phyloP scores from a whole-genome alignment of 2,329 filamentous ascomycete genomes.

The Didymella segeticola region DNA sequence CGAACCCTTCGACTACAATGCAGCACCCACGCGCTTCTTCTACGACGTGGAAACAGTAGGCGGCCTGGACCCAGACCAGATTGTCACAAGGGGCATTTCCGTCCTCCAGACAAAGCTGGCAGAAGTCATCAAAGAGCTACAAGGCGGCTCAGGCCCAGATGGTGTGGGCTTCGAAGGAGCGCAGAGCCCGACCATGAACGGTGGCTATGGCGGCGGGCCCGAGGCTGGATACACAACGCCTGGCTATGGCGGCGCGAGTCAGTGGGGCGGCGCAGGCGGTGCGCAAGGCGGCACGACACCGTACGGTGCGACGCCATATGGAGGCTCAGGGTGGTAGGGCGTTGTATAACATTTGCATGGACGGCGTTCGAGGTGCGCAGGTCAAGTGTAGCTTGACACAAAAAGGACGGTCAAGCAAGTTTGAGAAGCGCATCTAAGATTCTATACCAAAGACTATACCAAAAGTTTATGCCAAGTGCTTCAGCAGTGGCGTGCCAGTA shows the following conservation, averaged over 20 bases:
- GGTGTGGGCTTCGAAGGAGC: constrained; percentile 66
- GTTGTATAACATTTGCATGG: constrained; percentile 38
- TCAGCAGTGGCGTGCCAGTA: too few species aligned
- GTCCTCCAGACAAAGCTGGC: constrained; percentile 91
- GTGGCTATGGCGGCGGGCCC: constrained; percentile 62
- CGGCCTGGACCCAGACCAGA: constrained; percentile 85
- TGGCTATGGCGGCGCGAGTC: constrained; percentile 60
- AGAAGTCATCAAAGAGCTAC: constrained; percentile 71
- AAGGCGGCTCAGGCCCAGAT: constrained; percentile 60
- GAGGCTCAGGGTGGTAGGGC: constrained; percentile 38
- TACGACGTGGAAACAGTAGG: constrained; percentile 91
- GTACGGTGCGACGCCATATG: constrained; percentile 68
- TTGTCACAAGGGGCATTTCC: constrained; percentile 87
- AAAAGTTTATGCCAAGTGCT: too few species aligned
- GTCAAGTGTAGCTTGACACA: not conserved
- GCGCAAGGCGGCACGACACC: constrained; percentile 56
- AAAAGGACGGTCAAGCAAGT: not conserved
- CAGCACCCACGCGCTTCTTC: constrained; percentile 84
- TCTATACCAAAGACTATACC: not conserved
- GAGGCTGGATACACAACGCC: constrained; percentile 73
- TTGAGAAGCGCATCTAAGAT: not conserved
- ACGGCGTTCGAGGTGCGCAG: constrained; percentile 28
- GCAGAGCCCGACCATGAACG: constrained; percentile 65
- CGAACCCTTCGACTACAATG: constrained; percentile 90
- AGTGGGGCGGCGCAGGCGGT: constrained; percentile 65